Base-by-base conservation (phyloP, 345 rosid species). In the Stellera chamaejasme region DNA sequence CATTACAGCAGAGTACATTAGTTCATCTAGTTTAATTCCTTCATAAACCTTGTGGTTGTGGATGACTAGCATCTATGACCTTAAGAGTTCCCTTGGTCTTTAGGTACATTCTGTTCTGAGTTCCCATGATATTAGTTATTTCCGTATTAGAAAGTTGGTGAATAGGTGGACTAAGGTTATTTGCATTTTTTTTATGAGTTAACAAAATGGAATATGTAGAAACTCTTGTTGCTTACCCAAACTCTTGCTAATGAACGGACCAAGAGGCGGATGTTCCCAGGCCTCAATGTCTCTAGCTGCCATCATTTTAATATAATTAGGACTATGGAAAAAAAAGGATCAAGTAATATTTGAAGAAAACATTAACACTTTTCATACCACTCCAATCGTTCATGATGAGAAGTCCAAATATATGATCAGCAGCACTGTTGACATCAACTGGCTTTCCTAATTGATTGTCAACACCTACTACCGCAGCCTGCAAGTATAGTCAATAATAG, bases 191-290 rank as follows among this genome's bases (percentile, higher is more conserved):
- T 32, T 32, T 32, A 32, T 32, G 39, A 8, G 39, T 32, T 32
- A 5, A 32, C 39, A 32, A 32, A 32, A 32, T 32, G 39, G 8
- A 32, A 4, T 32, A 32, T 1, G 39, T 32, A 32, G 39, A 32
- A 32, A 32, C 39, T 13, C 47, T 48, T 41, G 59, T 50, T 28
- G 53, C 81, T 71, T 70, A 93, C 99, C 96, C 59, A 93, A 93
- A 75, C 91, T 89, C 79, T 93, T 93, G 53, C 97, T 97, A 11
- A 89, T 86, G 58, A 89, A 93, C 54, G 96, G 97, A 36, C 99
- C 99, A 58, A 93, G 96, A 44, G 97, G 99, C 50, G 89, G 85
- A 56, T 84, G 88, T 75, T 93, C 99, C 99, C 99, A 93, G 45
- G 91, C 97, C 69, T 93, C 97, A 76, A 93, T 89, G 66, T 93